A percentile compares a stretch with the other conserved stretches of the same genome.
Evolutionary conservation across 2,329 filamentous ascomycete genomes (phyloP).

Genomic region (Cyphellophora europaea): DNA sequence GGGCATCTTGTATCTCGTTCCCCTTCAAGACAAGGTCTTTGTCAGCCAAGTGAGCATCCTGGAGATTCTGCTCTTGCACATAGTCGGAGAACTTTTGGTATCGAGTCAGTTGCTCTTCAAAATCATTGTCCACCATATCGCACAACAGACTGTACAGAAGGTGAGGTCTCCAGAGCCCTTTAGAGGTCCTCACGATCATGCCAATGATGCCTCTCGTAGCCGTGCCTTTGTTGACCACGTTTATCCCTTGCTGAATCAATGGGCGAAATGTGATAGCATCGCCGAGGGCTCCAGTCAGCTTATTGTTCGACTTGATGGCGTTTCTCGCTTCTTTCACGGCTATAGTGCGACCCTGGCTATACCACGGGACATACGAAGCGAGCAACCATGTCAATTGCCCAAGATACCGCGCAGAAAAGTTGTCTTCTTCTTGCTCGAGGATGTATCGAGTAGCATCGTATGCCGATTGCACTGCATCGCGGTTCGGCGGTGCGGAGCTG

Average conservation of each 20-base stretch:
- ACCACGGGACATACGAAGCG: conserved; percentile 18
- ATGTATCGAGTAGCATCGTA: conserved; percentile 11
- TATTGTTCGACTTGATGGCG: conserved; percentile 21
- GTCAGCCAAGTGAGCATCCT: conserved; percentile 33
- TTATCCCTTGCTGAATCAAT: conserved; percentile 8
- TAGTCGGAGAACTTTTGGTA: conserved; percentile 47
- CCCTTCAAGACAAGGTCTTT: conserved; percentile 64
- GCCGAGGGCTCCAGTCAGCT: conserved; percentile 16
- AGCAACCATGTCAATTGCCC: no score
- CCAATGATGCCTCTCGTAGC: conserved; percentile 18
- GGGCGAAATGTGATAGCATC: conserved; percentile 16
- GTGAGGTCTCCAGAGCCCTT: conserved; percentile 15
- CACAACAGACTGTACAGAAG: conserved; percentile 15
- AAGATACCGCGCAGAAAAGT: conserved; percentile 7
- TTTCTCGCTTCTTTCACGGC: conserved; percentile 18
- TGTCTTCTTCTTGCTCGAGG: conserved; percentile 15
- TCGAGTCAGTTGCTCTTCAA: conserved; percentile 14
- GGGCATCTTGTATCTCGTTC: conserved; percentile 56
- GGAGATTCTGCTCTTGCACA: conserved; percentile 40
- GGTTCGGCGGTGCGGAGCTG: conserved; percentile 1
- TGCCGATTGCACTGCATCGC: conserved; percentile 2
- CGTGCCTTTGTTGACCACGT: conserved; percentile 6
- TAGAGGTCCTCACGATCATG: conserved; percentile 16
- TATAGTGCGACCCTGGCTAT: conserved; percentile 4
- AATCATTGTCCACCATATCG: conserved; percentile 8